Percentiles rank a stretch among this genome's conserved stretches.
These are phyloP conservation scores for Lactarius vividus DNA, from an alignment of 768 basidiomycete genomes.

Conservation along the genomic window DNA sequence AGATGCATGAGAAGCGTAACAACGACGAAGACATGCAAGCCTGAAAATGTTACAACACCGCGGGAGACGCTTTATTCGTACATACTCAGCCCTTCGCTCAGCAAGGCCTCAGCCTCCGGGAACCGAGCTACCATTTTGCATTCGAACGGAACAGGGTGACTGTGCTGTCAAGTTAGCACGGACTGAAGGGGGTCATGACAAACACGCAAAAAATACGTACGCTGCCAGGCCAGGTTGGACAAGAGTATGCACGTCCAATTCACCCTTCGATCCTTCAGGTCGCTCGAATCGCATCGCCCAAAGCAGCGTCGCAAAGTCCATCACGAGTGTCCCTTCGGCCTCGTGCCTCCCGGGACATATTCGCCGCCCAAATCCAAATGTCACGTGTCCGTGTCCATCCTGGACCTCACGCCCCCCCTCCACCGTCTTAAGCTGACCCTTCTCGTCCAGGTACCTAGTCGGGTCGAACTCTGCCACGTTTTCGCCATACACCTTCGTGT, in stretches of 20 bases:
- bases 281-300: conserved; percentile 29
- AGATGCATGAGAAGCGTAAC: no score
- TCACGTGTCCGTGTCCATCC: conserved; percentile 26
- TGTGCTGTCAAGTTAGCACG: not conserved
- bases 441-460: conserved; percentile 1
- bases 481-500: not conserved
- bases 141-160: conserved; percentile 20
- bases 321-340: conserved; percentile 34
- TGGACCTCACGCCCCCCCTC: conserved; percentile 30
- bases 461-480: not conserved
- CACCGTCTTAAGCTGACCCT: not conserved
- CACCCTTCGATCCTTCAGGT: not conserved
- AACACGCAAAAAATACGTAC: conserved; percentile 12
- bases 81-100: not conserved
- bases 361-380: conserved; percentile 33
- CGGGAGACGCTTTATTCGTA: not conserved
- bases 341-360: conserved; percentile 36
- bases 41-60: no score
- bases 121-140: conserved; percentile 23
- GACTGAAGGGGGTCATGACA: conserved; percentile 8
- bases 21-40: no score
- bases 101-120: conserved; percentile 3
- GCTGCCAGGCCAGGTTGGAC: not conserved
- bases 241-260: conserved; percentile 1
- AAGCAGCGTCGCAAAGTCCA: conserved; percentile 34